A percentile compares a stretch with the other conserved stretches of the same genome.
Evolutionary conservation across 768 basidiomycete species (phyloP).

Genomic region (Mycena maculata): DNA sequence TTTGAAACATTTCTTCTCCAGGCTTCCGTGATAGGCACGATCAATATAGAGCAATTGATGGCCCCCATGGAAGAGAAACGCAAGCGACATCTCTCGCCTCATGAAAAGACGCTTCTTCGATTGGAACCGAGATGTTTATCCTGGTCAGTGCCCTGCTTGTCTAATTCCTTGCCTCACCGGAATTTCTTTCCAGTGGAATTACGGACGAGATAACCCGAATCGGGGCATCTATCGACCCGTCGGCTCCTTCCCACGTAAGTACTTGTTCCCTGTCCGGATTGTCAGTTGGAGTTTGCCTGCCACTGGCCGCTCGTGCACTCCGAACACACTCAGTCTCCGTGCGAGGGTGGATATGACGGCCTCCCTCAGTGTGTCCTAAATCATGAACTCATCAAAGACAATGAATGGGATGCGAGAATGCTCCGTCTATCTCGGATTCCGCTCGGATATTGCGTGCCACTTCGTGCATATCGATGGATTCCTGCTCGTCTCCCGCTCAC

Average conservation of each 20-base stretch:
- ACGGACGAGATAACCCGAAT: not conserved
- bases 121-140: slow-evolving; percentile 1
- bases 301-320: slow-evolving; percentile 39
- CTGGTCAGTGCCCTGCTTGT: not conserved
- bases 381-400: slow-evolving; percentile 39
- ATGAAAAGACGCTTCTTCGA: not conserved
- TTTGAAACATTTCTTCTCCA: not conserved
- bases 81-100: not conserved
- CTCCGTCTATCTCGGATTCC: not conserved
- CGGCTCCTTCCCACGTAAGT: not conserved
- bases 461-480: slow-evolving; percentile 2
- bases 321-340: slow-evolving; percentile 36
- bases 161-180: not conserved
- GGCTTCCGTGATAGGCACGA: too few relatives aligned
- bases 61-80: not conserved
- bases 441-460: not conserved
- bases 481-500: not conserved
- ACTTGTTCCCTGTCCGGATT: slow-evolving; percentile 41
- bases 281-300: slow-evolving; percentile 45
- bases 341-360: slow-evolving; percentile 37
- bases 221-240: not conserved
- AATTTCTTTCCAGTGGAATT: not conserved
- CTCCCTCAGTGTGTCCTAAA: slow-evolving; percentile 47
- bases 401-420: not conserved
- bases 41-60: too few relatives aligned